phyloP scores from a whole-genome alignment of 1,284 basidiomycete species.

The Puccinia triticina region DNA sequence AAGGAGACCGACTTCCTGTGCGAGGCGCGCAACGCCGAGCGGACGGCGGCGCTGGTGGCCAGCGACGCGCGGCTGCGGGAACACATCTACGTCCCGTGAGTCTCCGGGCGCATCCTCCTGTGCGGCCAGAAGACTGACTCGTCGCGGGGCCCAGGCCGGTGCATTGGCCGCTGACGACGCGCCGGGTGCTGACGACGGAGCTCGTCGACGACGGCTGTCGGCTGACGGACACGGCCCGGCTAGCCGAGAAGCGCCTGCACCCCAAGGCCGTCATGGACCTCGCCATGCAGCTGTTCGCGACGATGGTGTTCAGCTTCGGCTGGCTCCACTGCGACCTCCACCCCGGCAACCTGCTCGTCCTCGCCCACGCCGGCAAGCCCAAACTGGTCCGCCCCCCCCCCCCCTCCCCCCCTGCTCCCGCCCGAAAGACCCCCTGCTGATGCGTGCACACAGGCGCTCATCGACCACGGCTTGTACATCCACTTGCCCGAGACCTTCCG shows the following conservation, averaged over 20 bases:
- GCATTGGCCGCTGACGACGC: constrained; percentile 35
- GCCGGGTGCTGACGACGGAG: constrained; percentile 33
- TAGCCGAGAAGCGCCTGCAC: constrained; percentile 61
- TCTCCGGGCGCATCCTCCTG: too few relatives aligned
- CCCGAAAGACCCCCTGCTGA: not conserved
- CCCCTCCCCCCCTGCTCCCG: not conserved
- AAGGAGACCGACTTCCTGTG: constrained; percentile 77
- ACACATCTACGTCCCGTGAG: constrained; percentile 74
- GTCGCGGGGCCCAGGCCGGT: too few relatives aligned
- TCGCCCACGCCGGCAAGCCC: not conserved
- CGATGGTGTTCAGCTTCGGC: constrained; percentile 85
- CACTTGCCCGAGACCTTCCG: constrained; percentile 56
- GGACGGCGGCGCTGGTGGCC: constrained; percentile 68
- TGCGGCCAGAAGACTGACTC: too few relatives aligned
- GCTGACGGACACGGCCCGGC: constrained; percentile 53
- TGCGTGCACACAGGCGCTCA: constrained; percentile 66
- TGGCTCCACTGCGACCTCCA: constrained; percentile 73
- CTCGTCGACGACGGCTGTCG: constrained; percentile 20
- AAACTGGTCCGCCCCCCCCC: constrained; percentile 13
- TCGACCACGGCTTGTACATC: constrained; percentile 79
- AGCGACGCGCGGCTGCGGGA: constrained; percentile 70
- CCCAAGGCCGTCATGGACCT: constrained; percentile 65
- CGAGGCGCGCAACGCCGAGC: constrained; percentile 72
- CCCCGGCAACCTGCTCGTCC: constrained; percentile 79
- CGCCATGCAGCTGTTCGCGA: constrained; percentile 68